Base-by-base conservation (phyloP, 2,329 filamentous ascomycete genomes). In the Cadophora sp. region DNA sequence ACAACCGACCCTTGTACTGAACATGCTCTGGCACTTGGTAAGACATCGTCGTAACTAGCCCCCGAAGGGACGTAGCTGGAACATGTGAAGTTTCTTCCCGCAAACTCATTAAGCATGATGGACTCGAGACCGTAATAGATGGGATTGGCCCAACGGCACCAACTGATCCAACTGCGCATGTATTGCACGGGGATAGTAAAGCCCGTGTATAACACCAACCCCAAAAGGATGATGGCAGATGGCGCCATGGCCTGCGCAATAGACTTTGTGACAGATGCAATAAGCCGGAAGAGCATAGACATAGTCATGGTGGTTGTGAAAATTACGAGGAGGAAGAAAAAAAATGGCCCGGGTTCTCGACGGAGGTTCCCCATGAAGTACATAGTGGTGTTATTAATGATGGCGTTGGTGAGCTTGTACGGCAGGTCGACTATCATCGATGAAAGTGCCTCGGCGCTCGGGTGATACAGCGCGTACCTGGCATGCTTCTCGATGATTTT, bases 401-500 rank as follows among this genome's bases (percentile, higher is more conserved):
- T 85, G 5, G 69, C 68, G 12, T 70, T 74, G 26, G 64, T 37
- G 14, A 97, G 80, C 79, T 95, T 97, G 80, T 93, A 93, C 0
- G 94, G 94, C 80, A 97, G 81, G 74, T 97, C 94, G 71, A 88
- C 91, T 37, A 97, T 80, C 91, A 97, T 96, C 11, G 92, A 96
- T 0, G 94, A 88, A 61, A 95, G 85, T n/a, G 94, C 93, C 83
- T 97, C 94, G 9, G 93, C 91, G 14, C 91, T 94, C 0, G 95
- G 93, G 75, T 97, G 94, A 75, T 97, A 97, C 19, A 97, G 85
- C 24, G 94, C 94, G 77, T 97, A 97, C 69, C 92, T 89, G 66
- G 86, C 82, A 75, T 97, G 95, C 78, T 97, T 97, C 77, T 97
- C 93, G 70, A 97, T 92, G 74, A 97, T 97, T 0, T 92, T 91